Conservation (phyloP, 2,329 filamentous ascomycete genomes). For the Arachnomyces sp. region DNA sequence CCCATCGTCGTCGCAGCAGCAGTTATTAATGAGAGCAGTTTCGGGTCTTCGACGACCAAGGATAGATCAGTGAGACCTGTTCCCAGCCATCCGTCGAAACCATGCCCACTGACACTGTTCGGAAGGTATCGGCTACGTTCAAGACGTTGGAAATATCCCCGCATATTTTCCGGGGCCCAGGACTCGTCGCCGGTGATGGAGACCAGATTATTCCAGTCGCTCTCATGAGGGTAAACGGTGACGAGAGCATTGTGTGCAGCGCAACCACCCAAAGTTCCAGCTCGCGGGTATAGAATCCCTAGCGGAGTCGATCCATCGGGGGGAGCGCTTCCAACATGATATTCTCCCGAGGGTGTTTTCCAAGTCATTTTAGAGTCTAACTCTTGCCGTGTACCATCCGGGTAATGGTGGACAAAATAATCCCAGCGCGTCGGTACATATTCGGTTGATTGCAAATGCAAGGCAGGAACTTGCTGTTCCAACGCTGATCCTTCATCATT, state of each 20-base stretch:
- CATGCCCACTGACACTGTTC: conserved; percentile 40
- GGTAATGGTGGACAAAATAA: conserved; percentile 30
- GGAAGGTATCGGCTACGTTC: conserved; percentile 49
- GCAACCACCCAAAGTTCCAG: conserved; percentile 52
- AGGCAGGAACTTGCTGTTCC: conserved; percentile 22
- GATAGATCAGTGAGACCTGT: conserved; percentile 34
- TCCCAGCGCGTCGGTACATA: conserved; percentile 26
- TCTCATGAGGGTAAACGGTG: conserved; percentile 50
- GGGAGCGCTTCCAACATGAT: conserved; percentile 48
- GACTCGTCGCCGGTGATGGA: conserved; percentile 53
- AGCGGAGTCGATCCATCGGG: conserved; percentile 43
- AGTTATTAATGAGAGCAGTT: conserved; percentile 46
- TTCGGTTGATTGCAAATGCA: conserved; percentile 16
- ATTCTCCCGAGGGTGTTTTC: conserved; percentile 38
- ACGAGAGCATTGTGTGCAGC: conserved; percentile 56
- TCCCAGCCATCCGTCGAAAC: conserved; percentile 45
- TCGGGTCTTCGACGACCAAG: conserved; percentile 45
- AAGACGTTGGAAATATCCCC: conserved; percentile 47
- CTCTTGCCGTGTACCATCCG: conserved; percentile 21
- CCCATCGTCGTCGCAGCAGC: conserved; percentile 49
- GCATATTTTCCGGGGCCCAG: conserved; percentile 53
- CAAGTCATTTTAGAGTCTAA: conserved; percentile 33
- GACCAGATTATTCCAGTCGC: conserved; percentile 54
- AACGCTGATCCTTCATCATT: conserved; percentile 26
- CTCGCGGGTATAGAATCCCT: conserved; percentile 53